Evolutionary conservation across 176 grass and related monocot species (phyloP), one percentile per base, ranked within the genome.

Genomic region (Hsuehochloa calcarea): DNA sequence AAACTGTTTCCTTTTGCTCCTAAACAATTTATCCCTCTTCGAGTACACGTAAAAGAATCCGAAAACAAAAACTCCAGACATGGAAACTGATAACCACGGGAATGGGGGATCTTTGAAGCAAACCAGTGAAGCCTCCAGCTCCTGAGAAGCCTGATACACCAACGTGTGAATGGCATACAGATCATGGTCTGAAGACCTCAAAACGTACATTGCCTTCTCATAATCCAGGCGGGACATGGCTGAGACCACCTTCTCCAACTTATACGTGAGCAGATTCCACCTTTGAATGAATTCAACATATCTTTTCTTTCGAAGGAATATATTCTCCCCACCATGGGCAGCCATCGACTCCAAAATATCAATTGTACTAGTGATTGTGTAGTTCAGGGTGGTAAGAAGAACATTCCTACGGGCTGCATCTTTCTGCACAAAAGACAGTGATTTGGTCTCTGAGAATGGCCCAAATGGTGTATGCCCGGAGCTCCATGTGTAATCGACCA

Each of bases 91-190:
- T 26, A 85, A 70, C 93, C 93, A 98, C 27, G 96, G 96, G 74
- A 98, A 96, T 75, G 96, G 96, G 73, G 93, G 93, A 67, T 99
- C 96, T 82, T 90, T 91, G 82, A 92, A 99, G 86, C 96, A 99
- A 77, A 92, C 81, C 51, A 99, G 58, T 68, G 90, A 91, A 35
- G 96, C 96, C 78, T 99, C 96, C 67, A 99, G 65, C 80, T 99
- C 91, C 80, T 94, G 93, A 60, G 93, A 84, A 10, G 96, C 96
- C 77, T 96, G 80, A 74, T 94, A 96, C 3, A 96, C 91, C 81
- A 99, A 88, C 8, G 78, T 87, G 73, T 96, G 92, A 58, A 94
- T 88, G 72, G 90, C 90, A 88, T 85, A 99, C 54, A 99, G 79
- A 91, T 99, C 96, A 82, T 99, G 96, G 64, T 99, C 90, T 62